Conservation (phyloP, 306 rosid species). For the Vachellia collinsii region DNA sequence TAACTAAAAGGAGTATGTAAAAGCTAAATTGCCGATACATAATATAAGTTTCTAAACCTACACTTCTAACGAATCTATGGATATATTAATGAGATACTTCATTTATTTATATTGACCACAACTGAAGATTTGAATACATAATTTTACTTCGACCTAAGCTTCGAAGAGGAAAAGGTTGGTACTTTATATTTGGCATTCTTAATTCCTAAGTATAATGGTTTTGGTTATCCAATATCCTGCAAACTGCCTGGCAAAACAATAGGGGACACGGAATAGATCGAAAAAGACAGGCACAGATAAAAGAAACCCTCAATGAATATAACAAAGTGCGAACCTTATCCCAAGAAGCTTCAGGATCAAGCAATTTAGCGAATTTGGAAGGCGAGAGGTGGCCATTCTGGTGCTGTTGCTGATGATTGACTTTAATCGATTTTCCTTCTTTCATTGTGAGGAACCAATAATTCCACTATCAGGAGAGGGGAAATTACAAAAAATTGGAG, state of each 20-base stretch:
- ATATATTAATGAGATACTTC: background rate
- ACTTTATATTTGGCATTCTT: background rate
- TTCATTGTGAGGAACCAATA: conserved; percentile 58
- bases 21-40: background rate
- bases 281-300: background rate
- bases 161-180: background rate
- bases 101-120: background rate
- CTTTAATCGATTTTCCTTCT: conserved; percentile 77
- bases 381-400: conserved; percentile 93
- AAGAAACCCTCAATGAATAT: background rate
- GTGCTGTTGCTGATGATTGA: conserved; percentile 63
- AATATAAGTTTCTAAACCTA: background rate
- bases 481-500: conserved; percentile 11
- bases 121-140: background rate
- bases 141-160: background rate
- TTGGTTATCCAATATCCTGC: background rate
- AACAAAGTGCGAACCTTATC: conserved; percentile 70
- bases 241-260: background rate
- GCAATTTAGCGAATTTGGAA: conserved; percentile 83
- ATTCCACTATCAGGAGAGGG: background rate
- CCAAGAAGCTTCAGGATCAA: conserved; percentile 99
- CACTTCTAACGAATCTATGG: background rate
- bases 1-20: background rate
- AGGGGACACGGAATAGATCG: conserved; percentile 22
- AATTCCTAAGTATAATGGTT: background rate